Conservation (phyloP, 2,329 filamentous ascomycete genomes). For the Fusarium tricinctum region DNA sequence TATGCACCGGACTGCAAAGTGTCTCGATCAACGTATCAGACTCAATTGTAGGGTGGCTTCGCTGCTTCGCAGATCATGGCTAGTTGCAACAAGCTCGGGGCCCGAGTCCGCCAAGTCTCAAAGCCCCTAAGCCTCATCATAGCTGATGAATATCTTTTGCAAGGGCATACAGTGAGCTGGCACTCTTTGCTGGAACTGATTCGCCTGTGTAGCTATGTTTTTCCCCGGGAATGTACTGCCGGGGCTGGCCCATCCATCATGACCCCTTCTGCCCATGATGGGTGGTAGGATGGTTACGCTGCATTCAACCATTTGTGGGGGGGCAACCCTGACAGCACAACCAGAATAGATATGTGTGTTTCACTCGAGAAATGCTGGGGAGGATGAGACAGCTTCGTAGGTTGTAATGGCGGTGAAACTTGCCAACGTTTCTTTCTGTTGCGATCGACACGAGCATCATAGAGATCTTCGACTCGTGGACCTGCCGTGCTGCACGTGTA, state of each 20-base stretch:
- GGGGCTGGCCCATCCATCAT: constrained; percentile 23
- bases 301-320: constrained; percentile 31
- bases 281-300: constrained; percentile 17
- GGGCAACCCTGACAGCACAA: constrained; percentile 10
- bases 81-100: constrained; percentile 31
- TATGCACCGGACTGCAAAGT: constrained; percentile 7
- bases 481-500: constrained; percentile 1
- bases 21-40: constrained; percentile 47
- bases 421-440: background rate
- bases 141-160: constrained; percentile 3
- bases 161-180: background rate
- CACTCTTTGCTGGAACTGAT: background rate
- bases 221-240: constrained; percentile 19
- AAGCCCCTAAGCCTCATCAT: constrained; percentile 22
- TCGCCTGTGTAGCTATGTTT: constrained; percentile 4
- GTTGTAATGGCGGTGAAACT: background rate
- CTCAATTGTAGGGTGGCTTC: constrained; percentile 18
- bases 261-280: constrained; percentile 25
- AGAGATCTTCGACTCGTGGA: constrained; percentile 8
- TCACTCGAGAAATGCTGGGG: constrained; percentile 2
- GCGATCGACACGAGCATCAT: constrained; percentile 19
- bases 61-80: constrained; percentile 35
- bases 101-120: constrained; percentile 27
- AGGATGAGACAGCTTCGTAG: constrained; percentile 4
- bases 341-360: constrained; percentile 7